Conservation (phyloP, 345 rosid genomes). For the Cardiospermum halicacabum region DNA sequence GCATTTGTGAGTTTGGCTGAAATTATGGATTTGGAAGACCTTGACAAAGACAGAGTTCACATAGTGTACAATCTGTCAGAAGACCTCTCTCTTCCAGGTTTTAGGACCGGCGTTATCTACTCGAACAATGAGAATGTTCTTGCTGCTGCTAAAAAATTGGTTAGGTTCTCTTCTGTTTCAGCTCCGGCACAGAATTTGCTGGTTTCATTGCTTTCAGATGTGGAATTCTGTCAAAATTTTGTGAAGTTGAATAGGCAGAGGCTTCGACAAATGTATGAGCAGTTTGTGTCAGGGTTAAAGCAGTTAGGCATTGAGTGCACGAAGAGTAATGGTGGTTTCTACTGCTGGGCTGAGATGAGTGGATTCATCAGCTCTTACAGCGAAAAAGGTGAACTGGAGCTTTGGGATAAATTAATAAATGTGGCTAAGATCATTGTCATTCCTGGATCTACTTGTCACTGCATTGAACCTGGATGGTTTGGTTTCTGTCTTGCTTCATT, state of each 20-base stretch:
- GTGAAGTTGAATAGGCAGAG: slow-evolving; percentile 47
- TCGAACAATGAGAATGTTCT: slow-evolving; percentile 57
- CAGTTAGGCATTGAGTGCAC: slow-evolving; percentile 57
- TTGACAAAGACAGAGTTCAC: slow-evolving; percentile 70
- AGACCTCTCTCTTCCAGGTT: slow-evolving; percentile 72
- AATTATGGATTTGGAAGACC: slow-evolving; percentile 52
- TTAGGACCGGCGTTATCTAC: slow-evolving; percentile 56
- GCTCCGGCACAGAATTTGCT: slow-evolving; percentile 63
- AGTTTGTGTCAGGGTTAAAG: slow-evolving; percentile 54
- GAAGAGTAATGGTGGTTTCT: slow-evolving; percentile 62
- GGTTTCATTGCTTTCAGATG: slow-evolving; percentile 54
- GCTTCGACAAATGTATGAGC: slow-evolving; percentile 31
- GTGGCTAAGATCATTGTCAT: slow-evolving; percentile 60
- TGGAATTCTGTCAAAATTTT: slow-evolving; percentile 38
- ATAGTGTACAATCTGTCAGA: slow-evolving; percentile 61
- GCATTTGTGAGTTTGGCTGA: slow-evolving; percentile 82
- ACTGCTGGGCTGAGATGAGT: slow-evolving; percentile 90
- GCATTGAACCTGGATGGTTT: slow-evolving; percentile 97
- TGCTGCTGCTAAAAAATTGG: slow-evolving; percentile 55
- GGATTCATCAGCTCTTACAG: slow-evolving; percentile 64
- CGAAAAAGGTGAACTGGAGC: slow-evolving; percentile 89
- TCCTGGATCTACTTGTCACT: slow-evolving; percentile 90
- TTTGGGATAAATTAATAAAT: slow-evolving; percentile 82
- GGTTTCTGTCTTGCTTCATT: slow-evolving; percentile 61
- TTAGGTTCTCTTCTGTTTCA: slow-evolving; percentile 71